Conservation (phyloP, 331 rosid genomes). For the Malus hybrid region DNA sequence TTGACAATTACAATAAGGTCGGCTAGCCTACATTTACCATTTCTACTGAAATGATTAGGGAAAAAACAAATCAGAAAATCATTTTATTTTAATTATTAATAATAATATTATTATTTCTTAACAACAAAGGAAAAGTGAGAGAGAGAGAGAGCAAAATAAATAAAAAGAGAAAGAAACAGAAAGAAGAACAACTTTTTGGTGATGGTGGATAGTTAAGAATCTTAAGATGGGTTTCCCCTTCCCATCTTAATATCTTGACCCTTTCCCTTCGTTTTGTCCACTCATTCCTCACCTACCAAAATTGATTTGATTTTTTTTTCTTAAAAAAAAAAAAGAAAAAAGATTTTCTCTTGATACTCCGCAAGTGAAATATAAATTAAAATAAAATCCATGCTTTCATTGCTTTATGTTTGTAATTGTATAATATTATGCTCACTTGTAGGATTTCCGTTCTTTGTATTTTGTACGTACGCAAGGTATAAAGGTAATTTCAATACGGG, state of each 20-base stretch:
- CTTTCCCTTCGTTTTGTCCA: not conserved
- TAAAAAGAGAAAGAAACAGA: not conserved
- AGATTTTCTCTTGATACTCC: not conserved
- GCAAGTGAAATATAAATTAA: not conserved
- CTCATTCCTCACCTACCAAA: not conserved
- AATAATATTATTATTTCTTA: too few relatives aligned
- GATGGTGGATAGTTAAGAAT: not conserved
- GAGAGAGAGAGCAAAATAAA: too few relatives aligned
- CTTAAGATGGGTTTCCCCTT: not conserved
- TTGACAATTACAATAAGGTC: conserved; percentile 1
- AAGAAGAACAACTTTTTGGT: conserved; percentile 6
- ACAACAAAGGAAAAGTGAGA: too few relatives aligned
- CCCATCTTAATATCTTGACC: not conserved
- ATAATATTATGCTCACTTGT: not conserved
- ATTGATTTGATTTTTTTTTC: not conserved
- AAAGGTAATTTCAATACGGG: too few relatives aligned
- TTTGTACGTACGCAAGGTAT: too few relatives aligned
- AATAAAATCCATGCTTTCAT: not conserved
- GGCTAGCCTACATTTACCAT: not conserved
- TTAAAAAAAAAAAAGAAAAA: too few relatives aligned
- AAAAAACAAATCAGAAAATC: not conserved
- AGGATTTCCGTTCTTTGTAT: too few relatives aligned
- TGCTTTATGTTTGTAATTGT: not conserved
- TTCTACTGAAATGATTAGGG: not conserved
- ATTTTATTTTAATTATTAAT: too few relatives aligned